Evolutionary conservation across 345 rosid species (phyloP).

Genomic region (Citrus reticulata): DNA sequence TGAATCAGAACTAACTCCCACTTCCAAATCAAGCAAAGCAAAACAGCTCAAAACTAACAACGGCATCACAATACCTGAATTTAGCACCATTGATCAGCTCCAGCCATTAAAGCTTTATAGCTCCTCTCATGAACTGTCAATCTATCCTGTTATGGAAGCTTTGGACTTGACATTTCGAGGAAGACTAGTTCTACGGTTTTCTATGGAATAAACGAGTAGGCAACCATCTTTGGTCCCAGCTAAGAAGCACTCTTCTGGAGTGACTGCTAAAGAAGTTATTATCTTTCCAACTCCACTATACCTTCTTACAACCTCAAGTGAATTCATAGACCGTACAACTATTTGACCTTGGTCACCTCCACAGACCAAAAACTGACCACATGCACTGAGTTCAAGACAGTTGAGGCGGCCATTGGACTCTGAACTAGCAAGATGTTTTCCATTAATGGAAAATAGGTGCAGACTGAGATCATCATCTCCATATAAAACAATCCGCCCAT

Average conservation of each 20-base stretch:
- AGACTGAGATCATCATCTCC: slow-evolving; percentile 92
- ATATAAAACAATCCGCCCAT: slow-evolving; percentile 73
- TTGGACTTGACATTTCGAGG: slow-evolving; percentile 52
- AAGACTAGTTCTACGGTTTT: slow-evolving; percentile 53
- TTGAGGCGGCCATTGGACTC: slow-evolving; percentile 94
- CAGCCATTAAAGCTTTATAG: slow-evolving; percentile 1
- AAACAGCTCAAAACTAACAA: background rate
- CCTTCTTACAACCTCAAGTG: slow-evolving; percentile 73
- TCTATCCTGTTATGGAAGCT: slow-evolving; percentile 37
- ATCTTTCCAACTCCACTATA: slow-evolving; percentile 78
- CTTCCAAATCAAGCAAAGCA: background rate
- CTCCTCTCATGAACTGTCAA: slow-evolving; percentile 10
- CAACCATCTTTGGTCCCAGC: slow-evolving; percentile 95
- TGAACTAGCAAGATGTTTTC: slow-evolving; percentile 81
- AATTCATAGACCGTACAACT: slow-evolving; percentile 85
- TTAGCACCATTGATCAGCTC: slow-evolving; percentile 2
- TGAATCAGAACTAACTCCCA: background rate
- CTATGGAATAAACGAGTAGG: slow-evolving; percentile 89
- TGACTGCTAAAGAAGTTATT: slow-evolving; percentile 73
- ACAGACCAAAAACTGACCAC: slow-evolving; percentile 89
- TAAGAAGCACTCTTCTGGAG: slow-evolving; percentile 89
- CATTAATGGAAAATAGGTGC: slow-evolving; percentile 85
- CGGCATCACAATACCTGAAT: slow-evolving; percentile 28
- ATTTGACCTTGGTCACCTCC: slow-evolving; percentile 97
- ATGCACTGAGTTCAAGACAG: slow-evolving; percentile 78